phyloP scores from a whole-genome alignment of 768 basidiomycete genomes.

The Amanita subjunquillea region DNA sequence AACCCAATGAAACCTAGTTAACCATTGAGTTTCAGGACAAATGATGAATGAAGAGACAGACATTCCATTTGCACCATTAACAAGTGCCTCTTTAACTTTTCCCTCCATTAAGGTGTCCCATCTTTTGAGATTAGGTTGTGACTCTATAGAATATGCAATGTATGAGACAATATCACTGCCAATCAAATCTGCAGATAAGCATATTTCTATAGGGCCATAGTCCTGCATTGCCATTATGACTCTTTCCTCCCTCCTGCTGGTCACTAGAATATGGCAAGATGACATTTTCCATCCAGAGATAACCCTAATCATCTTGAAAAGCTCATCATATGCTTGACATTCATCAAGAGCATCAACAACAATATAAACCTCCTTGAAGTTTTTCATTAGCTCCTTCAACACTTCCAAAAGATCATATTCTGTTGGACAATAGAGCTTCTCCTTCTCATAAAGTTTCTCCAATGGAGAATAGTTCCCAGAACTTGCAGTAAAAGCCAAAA shows the following conservation, averaged over 20 bases:
- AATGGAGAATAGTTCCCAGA: background rate
- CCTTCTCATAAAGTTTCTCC: background rate
- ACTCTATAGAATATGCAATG: background rate
- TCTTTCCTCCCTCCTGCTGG: background rate
- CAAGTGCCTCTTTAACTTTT: background rate
- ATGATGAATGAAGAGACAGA: background rate
- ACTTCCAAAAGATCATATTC: background rate
- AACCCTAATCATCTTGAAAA: background rate
- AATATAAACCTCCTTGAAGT: background rate
- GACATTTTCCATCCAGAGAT: background rate
- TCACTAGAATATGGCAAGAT: background rate
- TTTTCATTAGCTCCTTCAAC: background rate
- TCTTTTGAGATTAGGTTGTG: background rate
- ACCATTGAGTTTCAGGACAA: background rate
- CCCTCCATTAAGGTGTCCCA: background rate
- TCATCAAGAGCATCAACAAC: conserved; percentile 1
- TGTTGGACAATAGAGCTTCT: background rate
- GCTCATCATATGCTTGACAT: background rate
- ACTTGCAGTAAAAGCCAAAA: background rate
- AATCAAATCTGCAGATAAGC: background rate
- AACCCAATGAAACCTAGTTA: background rate
- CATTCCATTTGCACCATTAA: background rate
- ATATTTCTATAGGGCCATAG: background rate
- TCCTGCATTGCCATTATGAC: background rate
- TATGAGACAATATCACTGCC: background rate